These are phyloP conservation scores for Phialophora macrospora DNA, from an alignment of 2,329 filamentous ascomycete genomes.

Conservation along the genomic window DNA sequence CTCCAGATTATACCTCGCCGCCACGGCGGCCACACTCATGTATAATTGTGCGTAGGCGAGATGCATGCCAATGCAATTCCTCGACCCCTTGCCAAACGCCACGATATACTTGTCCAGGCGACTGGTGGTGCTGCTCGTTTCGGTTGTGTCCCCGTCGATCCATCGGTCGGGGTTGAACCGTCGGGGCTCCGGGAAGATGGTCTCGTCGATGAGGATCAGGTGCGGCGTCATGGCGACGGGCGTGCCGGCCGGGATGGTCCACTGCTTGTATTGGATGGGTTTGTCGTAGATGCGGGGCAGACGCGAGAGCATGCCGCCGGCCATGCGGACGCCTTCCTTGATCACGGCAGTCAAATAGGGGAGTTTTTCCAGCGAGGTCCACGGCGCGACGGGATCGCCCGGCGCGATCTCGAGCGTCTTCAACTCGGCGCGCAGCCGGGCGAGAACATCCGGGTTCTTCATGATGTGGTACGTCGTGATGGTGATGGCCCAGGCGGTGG, in stretches of 20 bases:
- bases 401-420: constrained; percentile 18
- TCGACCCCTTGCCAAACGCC: constrained; percentile 46
- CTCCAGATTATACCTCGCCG: constrained; percentile 35
- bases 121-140: constrained; percentile 21
- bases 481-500: constrained; percentile 35
- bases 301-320: constrained; percentile 35
- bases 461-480: constrained; percentile 35
- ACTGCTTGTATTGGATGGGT: constrained; percentile 42
- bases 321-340: constrained; percentile 42
- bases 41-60: constrained; percentile 42
- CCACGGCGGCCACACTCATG: constrained; percentile 39
- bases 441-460: constrained; percentile 26
- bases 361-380: constrained; percentile 40
- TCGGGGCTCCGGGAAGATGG: constrained; percentile 43
- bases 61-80: constrained; percentile 46
- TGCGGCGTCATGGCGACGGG: constrained; percentile 41
- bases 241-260: constrained; percentile 43
- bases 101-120: constrained; percentile 44
- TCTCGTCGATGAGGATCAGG: constrained; percentile 42
- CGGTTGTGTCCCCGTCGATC: constrained; percentile 34
- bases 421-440: constrained; percentile 27
- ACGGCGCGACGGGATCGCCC: constrained; percentile 29
- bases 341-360: constrained; percentile 43
- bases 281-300: constrained; percentile 36
- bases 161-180: constrained; percentile 44